Conservation (phyloP, 495 filamentous ascomycete species). For the Tuber brumale region DNA sequence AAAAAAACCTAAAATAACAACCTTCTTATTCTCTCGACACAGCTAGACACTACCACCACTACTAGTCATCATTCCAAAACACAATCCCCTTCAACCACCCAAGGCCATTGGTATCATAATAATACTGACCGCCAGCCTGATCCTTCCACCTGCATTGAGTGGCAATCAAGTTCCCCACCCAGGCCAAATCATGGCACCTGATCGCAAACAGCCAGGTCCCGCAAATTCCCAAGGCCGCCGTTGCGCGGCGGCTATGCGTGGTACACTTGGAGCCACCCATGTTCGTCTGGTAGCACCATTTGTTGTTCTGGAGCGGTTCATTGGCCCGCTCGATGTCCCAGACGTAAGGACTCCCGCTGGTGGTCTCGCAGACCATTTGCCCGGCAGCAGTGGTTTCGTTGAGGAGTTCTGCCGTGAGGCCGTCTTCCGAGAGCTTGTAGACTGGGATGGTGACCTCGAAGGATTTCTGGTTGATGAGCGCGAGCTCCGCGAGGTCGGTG, state of each 20-base stretch:
- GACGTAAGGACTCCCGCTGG: not conserved
- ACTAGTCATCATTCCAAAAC: not conserved
- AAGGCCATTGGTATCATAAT: not conserved
- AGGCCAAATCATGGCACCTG: not conserved
- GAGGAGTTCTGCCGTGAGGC: not conserved
- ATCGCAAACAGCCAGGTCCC: not conserved
- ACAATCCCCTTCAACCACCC: not conserved
- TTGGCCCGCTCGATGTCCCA: not conserved
- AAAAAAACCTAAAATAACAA: not conserved
- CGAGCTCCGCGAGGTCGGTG: not conserved
- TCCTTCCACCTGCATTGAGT: not conserved
- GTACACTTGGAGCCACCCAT: not conserved
- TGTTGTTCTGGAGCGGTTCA: not conserved
- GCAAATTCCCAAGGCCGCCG: not conserved
- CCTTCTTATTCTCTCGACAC: not conserved
- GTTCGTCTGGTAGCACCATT: not conserved
- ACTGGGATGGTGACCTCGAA: not conserved
- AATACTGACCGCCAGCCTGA: not conserved
- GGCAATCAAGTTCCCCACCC: not conserved
- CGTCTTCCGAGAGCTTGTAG: not conserved
- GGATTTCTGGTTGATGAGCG: not conserved
- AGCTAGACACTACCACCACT: not conserved
- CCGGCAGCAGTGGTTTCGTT: not conserved
- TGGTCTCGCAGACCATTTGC: not conserved
- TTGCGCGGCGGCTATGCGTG: not conserved